Evolutionary conservation across 352 stramenopile species (phyloP), one percentile per base, ranked within the genome.

Genomic region (Globisporangium yorkense): DNA sequence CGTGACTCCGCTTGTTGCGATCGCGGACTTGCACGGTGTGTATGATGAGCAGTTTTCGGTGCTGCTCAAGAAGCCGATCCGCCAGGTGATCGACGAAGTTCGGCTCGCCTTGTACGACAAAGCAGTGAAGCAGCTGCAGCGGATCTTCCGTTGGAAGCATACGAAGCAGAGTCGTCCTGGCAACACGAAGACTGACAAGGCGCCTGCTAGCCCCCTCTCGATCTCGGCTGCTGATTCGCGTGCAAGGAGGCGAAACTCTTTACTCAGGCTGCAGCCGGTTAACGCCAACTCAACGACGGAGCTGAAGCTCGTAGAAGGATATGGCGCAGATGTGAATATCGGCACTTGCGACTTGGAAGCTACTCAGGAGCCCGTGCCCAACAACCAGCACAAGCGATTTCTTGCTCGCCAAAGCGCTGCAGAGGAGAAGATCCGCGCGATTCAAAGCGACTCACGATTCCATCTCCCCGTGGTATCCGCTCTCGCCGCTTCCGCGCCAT

Each of bases 41-140:
- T 87, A 88, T 31, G 68, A 81, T 0, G 76, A 78, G 31, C 61
- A 73, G 10, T 88, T 84, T 63, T 54, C 57, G 3, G n/a, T 57
- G n/a, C 59, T 83, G 8, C 59, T 84, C 9, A 66, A 73, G 15
- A 84, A 80, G 41, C 62, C 77, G 6, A 57, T 88, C 21, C 53
- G 49, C 0, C 63, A 75, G 43, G 62, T 80, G 9, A 77, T 88
- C 33, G 76, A 86, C 43, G 76, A 87, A 58, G 77, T 88, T 16
- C 74, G 76, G 3, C 59, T 76, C 46, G 77, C 70, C 10, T 58
- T 90, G 53, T 87, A 90, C 57, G 80, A 84, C 40, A 68, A 49
- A 41, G 77, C 77, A 0, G 77, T 85, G 12, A 77, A 73, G 48
- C 72, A 67, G n/a, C 56, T 90, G 21, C 80, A 90, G 54, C 76